Evolutionary conservation across 345 rosid species (phyloP).

Genomic region (Zanthoxylum bungeanum): DNA sequence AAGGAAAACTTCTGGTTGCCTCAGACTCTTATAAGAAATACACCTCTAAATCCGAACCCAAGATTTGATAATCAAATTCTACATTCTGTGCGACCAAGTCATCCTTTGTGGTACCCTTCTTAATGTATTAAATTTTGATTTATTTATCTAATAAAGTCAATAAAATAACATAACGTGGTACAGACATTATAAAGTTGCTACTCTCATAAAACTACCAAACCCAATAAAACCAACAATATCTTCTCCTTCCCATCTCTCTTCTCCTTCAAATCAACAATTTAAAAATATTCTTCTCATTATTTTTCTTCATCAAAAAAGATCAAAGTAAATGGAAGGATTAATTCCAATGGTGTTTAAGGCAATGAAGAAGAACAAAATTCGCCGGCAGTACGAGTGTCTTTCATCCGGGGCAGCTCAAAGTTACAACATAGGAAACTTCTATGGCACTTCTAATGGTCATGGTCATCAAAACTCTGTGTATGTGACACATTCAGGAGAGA

Average conservation of each 20-base stretch:
- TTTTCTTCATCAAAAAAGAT: conserved; percentile 7
- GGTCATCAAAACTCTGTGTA: conserved; percentile 4
- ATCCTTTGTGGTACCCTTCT: no score
- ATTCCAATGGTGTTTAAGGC: conserved; percentile 69
- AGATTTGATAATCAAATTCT: no score
- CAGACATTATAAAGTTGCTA: no score
- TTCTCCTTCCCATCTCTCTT: conserved; percentile 12
- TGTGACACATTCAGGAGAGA: conserved; percentile 15
- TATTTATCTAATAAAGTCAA: no score
- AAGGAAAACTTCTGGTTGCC: no score
- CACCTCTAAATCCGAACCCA: no score
- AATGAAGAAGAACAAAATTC: conserved; percentile 55
- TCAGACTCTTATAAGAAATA: no score
- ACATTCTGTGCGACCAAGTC: no score
- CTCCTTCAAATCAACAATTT: conserved; percentile 2
- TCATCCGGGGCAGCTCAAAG: conserved; percentile 43
- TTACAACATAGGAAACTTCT: conserved; percentile 35
- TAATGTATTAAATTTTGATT: no score
- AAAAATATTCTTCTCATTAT: conserved; percentile 11
- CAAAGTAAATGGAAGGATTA: conserved; percentile 67
- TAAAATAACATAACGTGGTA: no score
- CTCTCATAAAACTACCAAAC: conserved; percentile 23
- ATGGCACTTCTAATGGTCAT: no score
- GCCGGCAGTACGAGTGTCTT: conserved; percentile 68
- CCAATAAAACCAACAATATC: conserved; percentile 20